Base-by-base conservation (phyloP, 2,329 filamentous ascomycete genomes). In the Cryphonectria japonica region DNA sequence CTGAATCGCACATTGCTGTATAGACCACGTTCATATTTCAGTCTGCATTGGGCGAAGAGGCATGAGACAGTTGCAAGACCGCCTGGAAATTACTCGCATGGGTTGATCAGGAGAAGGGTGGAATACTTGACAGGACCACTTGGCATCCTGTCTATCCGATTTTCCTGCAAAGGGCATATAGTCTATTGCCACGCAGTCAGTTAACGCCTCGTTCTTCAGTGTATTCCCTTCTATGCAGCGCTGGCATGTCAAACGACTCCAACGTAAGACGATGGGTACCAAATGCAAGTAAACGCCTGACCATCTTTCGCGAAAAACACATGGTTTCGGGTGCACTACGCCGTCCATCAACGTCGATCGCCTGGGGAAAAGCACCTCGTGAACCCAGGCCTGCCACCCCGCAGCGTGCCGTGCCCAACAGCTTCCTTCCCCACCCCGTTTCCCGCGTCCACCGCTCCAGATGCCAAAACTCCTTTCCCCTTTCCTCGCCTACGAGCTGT, bases 401-500 rank as follows among this genome's bases (percentile, higher is more conserved):
- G 43, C 29, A 60, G 57, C 32, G 5, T 32, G 3, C 26, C 41
- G 26, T 32, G 26, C 5, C 60, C 2, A 34, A 39, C 16, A 8
- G 65, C 52, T 1, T 8, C 32, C 68, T n/a, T 7, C 37, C 37
- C 37, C 9, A 62, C 32, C 61, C 22, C 22, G 5, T 43, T n/a
- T 22, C 50, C 39, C 1, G 16, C 9, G 16, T 63, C 41, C 22
- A 9, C 61, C 3, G 19, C 61, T 26, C 61, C 16, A 22, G 3
- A n/a, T 5, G 16, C 57, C 3, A 32, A 39, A 61, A 32, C 29
- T 4, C 32, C 37, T 37, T 9, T 32, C 69, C 34, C 34, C 6
- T 34, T 34, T 34, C 34, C 34, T 34, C 34, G 34, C 34, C 26
- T 65, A 80, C 73, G 82, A 78, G 78, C 84, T 87, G 80, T 90